Percentiles rank a stretch among this genome's conserved stretches.
Conservation (phyloP, 345 rosid genomes). For the Eucalyptus marginata region DNA sequence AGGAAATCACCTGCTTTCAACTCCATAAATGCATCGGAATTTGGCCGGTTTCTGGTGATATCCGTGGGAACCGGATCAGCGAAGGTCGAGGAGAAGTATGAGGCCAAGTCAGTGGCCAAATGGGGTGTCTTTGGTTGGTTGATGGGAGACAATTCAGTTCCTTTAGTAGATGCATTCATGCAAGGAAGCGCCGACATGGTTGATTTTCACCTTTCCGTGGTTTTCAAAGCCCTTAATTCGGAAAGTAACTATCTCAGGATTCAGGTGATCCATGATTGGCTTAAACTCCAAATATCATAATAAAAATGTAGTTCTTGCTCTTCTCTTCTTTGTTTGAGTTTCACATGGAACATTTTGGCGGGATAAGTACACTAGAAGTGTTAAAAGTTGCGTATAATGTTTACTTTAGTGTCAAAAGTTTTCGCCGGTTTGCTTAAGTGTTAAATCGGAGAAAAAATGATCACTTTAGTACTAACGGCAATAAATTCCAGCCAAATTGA, state of each 20-base stretch:
- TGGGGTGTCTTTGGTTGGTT: neutral
- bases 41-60: neutral
- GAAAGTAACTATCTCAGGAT: neutral
- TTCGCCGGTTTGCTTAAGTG: fast-evolving
- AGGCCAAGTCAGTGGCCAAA: neutral
- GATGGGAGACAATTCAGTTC: neutral
- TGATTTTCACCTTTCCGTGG: neutral
- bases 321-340: neutral
- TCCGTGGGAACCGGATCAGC: neutral
- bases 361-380: fast-evolving
- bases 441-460: fast-evolving
- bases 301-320: neutral
- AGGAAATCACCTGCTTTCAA: neutral
- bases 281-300: neutral
- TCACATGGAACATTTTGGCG: neutral
- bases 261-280: neutral
- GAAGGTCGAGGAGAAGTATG: neutral
- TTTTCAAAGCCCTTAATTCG: neutral
- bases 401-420: too few relatives aligned
- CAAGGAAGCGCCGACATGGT: neutral
- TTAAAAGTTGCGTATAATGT: fast-evolving
- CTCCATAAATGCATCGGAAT: neutral
- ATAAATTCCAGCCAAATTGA: too few relatives aligned
- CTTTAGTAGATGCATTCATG: neutral
- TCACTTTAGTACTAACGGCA: fast-evolving